A percentile compares a stretch with the other conserved stretches of the same genome.
These are phyloP conservation scores for Amaranthus hypochondriacus DNA, from an alignment of 148 eudicot species.

Conservation along the genomic window DNA sequence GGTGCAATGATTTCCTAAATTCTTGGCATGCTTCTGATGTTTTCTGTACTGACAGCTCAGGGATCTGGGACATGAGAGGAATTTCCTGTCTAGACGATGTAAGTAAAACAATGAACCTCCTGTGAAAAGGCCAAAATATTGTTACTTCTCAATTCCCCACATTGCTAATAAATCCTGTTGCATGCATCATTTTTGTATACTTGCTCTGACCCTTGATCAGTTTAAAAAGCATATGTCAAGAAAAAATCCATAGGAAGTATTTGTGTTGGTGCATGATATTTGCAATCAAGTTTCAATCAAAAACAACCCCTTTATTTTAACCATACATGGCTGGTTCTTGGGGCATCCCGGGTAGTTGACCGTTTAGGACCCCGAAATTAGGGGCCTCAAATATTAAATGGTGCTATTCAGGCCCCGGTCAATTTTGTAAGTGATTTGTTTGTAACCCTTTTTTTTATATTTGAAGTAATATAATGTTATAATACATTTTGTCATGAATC, in stretches of 20 bases:
- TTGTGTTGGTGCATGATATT: too few species aligned
- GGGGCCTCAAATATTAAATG: too few species aligned
- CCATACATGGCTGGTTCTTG: too few species aligned
- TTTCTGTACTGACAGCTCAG: constrained; percentile 24
- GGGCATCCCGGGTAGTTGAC: too few species aligned
- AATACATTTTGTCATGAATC: neutral
- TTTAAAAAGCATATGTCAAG: neutral
- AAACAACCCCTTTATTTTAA: too few species aligned
- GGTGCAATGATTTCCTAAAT: neutral
- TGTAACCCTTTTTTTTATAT: too few species aligned
- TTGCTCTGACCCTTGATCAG: neutral
- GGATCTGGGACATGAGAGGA: constrained; percentile 26
- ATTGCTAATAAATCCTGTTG: neutral
- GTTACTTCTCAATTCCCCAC: neutral
- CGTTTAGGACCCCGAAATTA: too few species aligned
- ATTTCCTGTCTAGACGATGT: constrained; percentile 29
- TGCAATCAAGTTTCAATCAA: too few species aligned
- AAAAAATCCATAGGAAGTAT: neutral
- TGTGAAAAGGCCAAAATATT: too few species aligned
- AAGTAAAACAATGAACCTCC: constrained; percentile 22
- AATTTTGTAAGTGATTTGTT: too few species aligned
- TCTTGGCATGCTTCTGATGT: constrained; percentile 3
- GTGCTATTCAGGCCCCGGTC: too few species aligned
- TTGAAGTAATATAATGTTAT: neutral
- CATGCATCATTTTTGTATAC: neutral